Evolutionary conservation across 345 rosid genomes (phyloP).

Genomic region (Populus nigra): DNA sequence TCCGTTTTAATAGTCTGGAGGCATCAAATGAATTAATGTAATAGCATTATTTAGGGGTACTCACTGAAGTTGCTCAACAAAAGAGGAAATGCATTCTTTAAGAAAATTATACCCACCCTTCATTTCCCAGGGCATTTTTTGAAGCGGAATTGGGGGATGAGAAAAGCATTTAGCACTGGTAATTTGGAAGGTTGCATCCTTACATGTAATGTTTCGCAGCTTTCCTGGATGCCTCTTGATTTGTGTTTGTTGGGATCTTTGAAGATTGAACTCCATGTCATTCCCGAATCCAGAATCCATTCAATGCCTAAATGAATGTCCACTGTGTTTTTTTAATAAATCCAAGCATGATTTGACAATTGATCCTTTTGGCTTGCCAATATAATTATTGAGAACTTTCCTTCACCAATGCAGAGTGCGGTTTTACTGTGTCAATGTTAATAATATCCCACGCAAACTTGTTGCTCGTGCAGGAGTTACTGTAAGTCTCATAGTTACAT

Average conservation of each 20-base stretch:
- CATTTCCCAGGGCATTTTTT: neutral
- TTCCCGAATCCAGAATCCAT: neutral
- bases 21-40: neutral
- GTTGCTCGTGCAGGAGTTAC: slow-evolving; percentile 79
- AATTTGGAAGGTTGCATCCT: neutral
- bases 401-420: slow-evolving; percentile 47
- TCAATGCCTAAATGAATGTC: neutral
- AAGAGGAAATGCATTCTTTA: neutral
- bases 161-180: neutral
- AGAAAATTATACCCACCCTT: too few relatives aligned
- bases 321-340: too few relatives aligned
- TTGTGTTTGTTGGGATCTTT: neutral
- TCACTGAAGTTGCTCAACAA: neutral
- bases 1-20: neutral
- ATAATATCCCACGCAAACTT: slow-evolving; percentile 70
- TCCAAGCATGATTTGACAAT: neutral
- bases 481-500: slow-evolving; percentile 44
- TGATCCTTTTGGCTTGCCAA: neutral
- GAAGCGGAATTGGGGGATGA: neutral
- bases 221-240: neutral
- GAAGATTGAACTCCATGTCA: neutral
- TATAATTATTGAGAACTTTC: slow-evolving; percentile 1
- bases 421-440: slow-evolving; percentile 78
- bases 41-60: neutral
- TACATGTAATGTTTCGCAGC: neutral